Conservation (phyloP, 768 basidiomycete genomes). For the Rhizopogon vesiculosus region DNA sequence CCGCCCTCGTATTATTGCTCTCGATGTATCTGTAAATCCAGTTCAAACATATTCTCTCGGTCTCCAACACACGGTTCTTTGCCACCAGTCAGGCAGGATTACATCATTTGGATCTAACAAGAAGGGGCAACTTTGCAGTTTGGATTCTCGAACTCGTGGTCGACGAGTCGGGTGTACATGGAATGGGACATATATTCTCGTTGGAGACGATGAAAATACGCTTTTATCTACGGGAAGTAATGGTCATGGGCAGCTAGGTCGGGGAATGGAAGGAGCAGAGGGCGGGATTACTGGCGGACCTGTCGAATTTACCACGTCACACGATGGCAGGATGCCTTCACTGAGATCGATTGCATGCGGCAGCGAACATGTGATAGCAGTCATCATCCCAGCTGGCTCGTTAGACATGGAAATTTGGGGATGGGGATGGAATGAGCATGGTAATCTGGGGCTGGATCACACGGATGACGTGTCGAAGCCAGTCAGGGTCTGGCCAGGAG, state of each 20-base stretch:
- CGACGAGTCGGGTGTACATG: constrained; percentile 59
- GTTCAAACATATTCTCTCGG: constrained; percentile 37
- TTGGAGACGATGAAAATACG: constrained; percentile 1
- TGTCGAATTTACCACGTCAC: constrained; percentile 22
- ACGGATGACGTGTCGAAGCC: constrained; percentile 41
- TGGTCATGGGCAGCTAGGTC: constrained; percentile 64
- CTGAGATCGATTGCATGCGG: constrained; percentile 22
- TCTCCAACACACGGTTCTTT: constrained; percentile 48
- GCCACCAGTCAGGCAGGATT: constrained; percentile 42
- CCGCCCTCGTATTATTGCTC: constrained; percentile 30
- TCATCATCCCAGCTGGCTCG: constrained; percentile 15
- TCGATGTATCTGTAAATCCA: constrained; percentile 24
- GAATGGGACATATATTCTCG: constrained; percentile 67
- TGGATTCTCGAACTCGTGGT: constrained; percentile 23
- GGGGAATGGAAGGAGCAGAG: constrained; percentile 11
- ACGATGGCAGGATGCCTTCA: constrained; percentile 19
- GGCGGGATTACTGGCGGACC: neutral
- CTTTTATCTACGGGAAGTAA: constrained; percentile 12
- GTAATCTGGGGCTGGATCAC: constrained; percentile 57
- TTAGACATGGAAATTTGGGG: constrained; percentile 50
- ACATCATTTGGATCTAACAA: constrained; percentile 63
- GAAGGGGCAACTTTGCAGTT: constrained; percentile 58
- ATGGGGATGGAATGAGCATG: constrained; percentile 99
- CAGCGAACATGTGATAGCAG: constrained; percentile 78
- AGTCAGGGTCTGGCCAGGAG: constrained; percentile 48